Evolutionary conservation across 306 rosid genomes (phyloP), one percentile per base, ranked within the genome.

Genomic region (Calophaca sinica): DNA sequence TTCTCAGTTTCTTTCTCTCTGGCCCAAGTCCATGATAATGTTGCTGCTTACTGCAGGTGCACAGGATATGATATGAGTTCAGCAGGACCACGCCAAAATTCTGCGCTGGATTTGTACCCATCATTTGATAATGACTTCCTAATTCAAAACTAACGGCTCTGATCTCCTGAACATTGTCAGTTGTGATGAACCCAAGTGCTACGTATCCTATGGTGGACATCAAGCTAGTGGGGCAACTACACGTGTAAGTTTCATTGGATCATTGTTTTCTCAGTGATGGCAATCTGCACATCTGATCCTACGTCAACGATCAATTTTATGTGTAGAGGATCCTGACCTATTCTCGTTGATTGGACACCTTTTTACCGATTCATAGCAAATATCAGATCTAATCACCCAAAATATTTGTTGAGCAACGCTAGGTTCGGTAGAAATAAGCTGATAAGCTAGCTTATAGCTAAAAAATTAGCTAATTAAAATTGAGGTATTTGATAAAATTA

Each of bases 71-170:
- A 80, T 53, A 63, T 57, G 85, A 80, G 87, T 69, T 80, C 32
- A 75, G 81, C 36, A 63, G 89, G 92, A 86, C 89, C 91, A 86
- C 83, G 86, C 81, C 88, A 84, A 86, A 76, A 70, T 72, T 69
- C 78, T 87, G 87, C 70, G 80, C 86, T 86, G 88, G 88, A 81
- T 45, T 45, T 82, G 93, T 88, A 79, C 53, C 88, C 70, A 63
- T 89, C 89, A 76, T 71, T 66, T 76, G 87, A 89, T 54, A 84
- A 79, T 49, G 97, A 88, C 93, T 72, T 5, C 83, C 57, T 73
- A 77, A 76, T 86, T 91, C 82, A 82, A 88, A 86, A 66, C 76
- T 53, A 72, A 84, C 77, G 91, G 83, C 68, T 72, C 26, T 68
- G 82, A 88, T 86, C 64, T 63, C 28, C 29, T 9, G 70, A 35